Evolutionary conservation across 225 moss, liverwort and hornwort species (phyloP).

Genomic region (Rhytidiadelphus loreus): DNA sequence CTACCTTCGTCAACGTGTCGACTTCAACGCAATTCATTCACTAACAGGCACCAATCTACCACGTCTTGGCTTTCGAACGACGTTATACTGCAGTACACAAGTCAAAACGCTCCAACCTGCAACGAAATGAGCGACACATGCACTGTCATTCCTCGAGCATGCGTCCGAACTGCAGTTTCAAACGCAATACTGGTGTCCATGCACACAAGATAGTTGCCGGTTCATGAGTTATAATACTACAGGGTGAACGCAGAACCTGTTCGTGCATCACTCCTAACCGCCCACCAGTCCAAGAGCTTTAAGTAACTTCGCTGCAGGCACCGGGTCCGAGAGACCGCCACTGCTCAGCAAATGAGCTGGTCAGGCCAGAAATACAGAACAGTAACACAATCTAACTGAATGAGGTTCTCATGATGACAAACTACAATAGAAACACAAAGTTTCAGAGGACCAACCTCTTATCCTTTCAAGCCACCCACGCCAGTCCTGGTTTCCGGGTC

Average conservation of each 20-base stretch:
- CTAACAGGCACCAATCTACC: neutral
- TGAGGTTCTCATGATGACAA: neutral
- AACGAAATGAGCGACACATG: neutral
- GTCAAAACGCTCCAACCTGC: conserved; percentile 23
- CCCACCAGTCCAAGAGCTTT: neutral
- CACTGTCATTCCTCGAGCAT: conserved; percentile 3
- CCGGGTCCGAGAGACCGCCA: neutral
- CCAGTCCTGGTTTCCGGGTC: neutral
- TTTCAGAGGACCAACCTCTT: neutral
- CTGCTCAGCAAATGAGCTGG: neutral
- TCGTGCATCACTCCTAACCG: neutral
- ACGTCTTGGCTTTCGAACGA: neutral
- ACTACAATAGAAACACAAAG: neutral
- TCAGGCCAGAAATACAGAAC: neutral
- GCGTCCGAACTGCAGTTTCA: neutral
- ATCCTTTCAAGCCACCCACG: neutral
- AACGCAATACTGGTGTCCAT: neutral
- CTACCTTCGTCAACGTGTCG: neutral
- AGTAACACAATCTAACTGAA: neutral
- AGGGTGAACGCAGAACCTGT: neutral
- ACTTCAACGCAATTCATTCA: neutral
- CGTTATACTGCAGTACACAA: neutral
- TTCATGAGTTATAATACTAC: neutral
- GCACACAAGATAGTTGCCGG: neutral
- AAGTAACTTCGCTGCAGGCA: neutral